Evolutionary conservation across 805 yeast genomes (phyloP).

Genomic region (Cyberlindnera maritima): DNA sequence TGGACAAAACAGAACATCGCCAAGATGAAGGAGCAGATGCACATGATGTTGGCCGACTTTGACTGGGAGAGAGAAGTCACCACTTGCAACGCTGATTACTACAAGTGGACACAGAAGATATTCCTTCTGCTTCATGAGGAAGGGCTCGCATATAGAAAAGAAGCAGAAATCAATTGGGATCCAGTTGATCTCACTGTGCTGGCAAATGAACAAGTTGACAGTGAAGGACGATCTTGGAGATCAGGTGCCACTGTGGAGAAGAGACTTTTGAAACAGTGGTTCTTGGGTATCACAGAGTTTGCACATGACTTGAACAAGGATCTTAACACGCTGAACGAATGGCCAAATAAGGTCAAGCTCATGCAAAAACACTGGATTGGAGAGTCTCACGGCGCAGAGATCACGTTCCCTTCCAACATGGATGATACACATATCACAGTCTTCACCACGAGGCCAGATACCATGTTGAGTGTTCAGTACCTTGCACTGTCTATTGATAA

Average conservation of each 20-base stretch:
- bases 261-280: conserved; percentile 84
- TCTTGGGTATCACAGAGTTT: conserved; percentile 81
- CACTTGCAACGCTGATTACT: conserved; percentile 85
- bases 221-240: conserved; percentile 91
- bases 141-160: conserved; percentile 81
- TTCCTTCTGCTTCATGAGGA: conserved; percentile 69
- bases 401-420: conserved; percentile 44
- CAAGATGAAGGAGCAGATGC: conserved; percentile 84
- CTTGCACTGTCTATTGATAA: conserved; percentile 76
- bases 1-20: conserved; percentile 86
- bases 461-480: conserved; percentile 79
- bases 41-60: conserved; percentile 74
- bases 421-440: conserved; percentile 39
- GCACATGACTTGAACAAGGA: conserved; percentile 69
- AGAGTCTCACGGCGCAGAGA: conserved; percentile 73
- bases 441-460: conserved; percentile 90
- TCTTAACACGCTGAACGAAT: conserved; percentile 53
- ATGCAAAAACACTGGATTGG: conserved; percentile 98
- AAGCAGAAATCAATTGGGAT: conserved; percentile 96
- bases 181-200: conserved; percentile 93
- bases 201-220: conserved; percentile 95
- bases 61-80: conserved; percentile 92
- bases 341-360: conserved; percentile 87
- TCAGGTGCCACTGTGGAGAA: conserved; percentile 95
- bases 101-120: conserved; percentile 88